Percentiles rank a stretch among this genome's conserved stretches.
Evolutionary conservation across 2,329 filamentous ascomycete genomes (phyloP).

Genomic region (Corniculantispora saksenae): DNA sequence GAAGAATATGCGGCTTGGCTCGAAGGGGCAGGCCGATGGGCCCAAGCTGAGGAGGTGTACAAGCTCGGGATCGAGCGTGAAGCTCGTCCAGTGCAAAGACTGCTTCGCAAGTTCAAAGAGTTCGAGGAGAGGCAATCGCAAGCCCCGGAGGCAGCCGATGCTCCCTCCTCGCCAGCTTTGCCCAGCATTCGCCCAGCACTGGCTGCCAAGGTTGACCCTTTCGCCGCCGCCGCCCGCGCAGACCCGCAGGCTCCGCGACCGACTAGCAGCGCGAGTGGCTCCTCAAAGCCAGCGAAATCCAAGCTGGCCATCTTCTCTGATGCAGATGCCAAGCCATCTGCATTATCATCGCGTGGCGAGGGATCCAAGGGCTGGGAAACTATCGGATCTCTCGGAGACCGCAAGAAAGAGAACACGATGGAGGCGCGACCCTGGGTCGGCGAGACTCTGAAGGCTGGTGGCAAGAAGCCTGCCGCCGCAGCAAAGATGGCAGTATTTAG

Average conservation of each 20-base stretch:
- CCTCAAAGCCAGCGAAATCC: constrained; percentile 67
- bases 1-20: constrained; percentile 96
- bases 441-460: constrained; percentile 84
- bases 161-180: constrained; percentile 83
- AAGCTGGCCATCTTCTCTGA: constrained; percentile 95
- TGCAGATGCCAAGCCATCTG: constrained; percentile 60
- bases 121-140: constrained; percentile 79
- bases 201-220: constrained; percentile 83
- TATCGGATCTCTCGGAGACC: constrained; percentile 81
- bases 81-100: constrained; percentile 76
- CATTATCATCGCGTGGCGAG: constrained; percentile 52
- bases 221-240: constrained; percentile 56
- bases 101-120: constrained; percentile 87
- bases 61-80: constrained; percentile 85
- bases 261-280: constrained; percentile 47
- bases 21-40: constrained; percentile 79
- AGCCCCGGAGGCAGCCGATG: constrained; percentile 59
- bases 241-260: constrained; percentile 68
- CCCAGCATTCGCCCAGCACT: constrained; percentile 81
- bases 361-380: constrained; percentile 82
- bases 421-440: constrained; percentile 90
- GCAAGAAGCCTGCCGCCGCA: constrained; percentile 68
- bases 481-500: constrained; percentile 92
- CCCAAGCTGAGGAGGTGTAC: constrained; percentile 92
- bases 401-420: constrained; percentile 90